A percentile compares a stretch with the other conserved stretches of the same genome.
These are phyloP conservation scores for Papilionanthe hybrid DNA, from an alignment of 116 monocot genomes.

Conservation along the genomic window DNA sequence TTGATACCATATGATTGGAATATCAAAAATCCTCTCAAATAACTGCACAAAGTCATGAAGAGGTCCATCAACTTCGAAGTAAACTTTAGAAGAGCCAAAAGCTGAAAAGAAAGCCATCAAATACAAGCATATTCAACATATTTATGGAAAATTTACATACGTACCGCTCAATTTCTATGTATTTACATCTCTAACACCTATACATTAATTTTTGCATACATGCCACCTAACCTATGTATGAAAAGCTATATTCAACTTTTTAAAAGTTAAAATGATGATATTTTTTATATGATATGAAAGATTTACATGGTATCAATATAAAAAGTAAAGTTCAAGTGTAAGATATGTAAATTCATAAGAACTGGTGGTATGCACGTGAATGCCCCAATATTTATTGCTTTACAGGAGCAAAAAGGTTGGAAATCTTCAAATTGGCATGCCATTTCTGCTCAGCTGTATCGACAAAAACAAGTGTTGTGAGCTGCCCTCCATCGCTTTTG, in stretches of 20 bases:
- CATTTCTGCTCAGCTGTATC: slow-evolving; percentile 71
- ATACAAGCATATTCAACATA: not conserved
- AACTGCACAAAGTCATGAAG: slow-evolving; percentile 54
- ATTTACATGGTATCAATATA: too few species aligned
- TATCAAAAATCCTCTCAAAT: slow-evolving; percentile 92
- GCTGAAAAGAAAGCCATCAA: not conserved
- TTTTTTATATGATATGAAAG: too few species aligned
- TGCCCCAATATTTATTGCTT: not conserved
- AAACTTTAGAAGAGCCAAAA: slow-evolving; percentile 4
- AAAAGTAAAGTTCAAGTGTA: too few species aligned
- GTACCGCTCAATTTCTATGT: too few species aligned
- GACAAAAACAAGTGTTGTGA: slow-evolving; percentile 82
- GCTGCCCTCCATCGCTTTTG: slow-evolving; percentile 62
- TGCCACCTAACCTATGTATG: too few species aligned
- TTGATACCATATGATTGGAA: slow-evolving; percentile 62
- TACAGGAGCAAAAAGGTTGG: slow-evolving; percentile 89
- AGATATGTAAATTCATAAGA: too few species aligned
- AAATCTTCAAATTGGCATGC: slow-evolving; percentile 86
- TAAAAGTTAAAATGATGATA: too few species aligned
- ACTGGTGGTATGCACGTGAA: too few species aligned
- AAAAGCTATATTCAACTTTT: too few species aligned
- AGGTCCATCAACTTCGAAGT: slow-evolving; percentile 1
- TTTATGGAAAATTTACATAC: too few species aligned
- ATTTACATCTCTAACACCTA: too few species aligned
- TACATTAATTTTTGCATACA: too few species aligned